Evolutionary conservation across 345 rosid genomes (phyloP).

Genomic region (Reutealis trisperma): DNA sequence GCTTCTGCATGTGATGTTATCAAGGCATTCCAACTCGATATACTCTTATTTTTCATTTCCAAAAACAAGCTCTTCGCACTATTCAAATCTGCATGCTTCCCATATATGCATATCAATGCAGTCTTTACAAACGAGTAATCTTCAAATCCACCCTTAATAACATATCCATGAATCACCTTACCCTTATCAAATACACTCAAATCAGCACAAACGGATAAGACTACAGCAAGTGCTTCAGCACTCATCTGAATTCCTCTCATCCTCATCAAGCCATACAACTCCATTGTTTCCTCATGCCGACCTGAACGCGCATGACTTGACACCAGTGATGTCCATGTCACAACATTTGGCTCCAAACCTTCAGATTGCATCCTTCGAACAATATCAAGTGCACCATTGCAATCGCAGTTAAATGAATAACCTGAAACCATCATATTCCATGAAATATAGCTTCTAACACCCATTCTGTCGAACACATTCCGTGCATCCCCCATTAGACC

Average conservation of each 20-base stretch:
- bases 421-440: constrained; percentile 75
- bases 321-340: constrained; percentile 69
- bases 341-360: constrained; percentile 59
- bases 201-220: constrained; percentile 59
- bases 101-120: constrained; percentile 55
- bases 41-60: constrained; percentile 45
- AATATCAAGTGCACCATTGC: constrained; percentile 48
- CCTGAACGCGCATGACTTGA: constrained; percentile 64
- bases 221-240: constrained; percentile 59
- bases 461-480: constrained; percentile 61
- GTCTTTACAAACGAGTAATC: constrained; percentile 53
- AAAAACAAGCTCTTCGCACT: constrained; percentile 45
- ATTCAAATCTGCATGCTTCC: constrained; percentile 50
- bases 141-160: constrained; percentile 59
- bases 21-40: constrained; percentile 71
- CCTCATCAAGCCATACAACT: constrained; percentile 54
- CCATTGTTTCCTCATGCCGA: constrained; percentile 38
- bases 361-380: constrained; percentile 58
- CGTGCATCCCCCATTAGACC: constrained; percentile 46
- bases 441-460: constrained; percentile 49
- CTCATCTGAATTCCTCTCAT: constrained; percentile 33
- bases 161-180: constrained; percentile 53
- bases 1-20: constrained; percentile 60
- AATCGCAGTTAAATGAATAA: constrained; percentile 45
- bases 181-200: constrained; percentile 34